Base-by-base conservation (phyloP, 2,329 filamentous ascomycete species). In the Phoma sp. region DNA sequence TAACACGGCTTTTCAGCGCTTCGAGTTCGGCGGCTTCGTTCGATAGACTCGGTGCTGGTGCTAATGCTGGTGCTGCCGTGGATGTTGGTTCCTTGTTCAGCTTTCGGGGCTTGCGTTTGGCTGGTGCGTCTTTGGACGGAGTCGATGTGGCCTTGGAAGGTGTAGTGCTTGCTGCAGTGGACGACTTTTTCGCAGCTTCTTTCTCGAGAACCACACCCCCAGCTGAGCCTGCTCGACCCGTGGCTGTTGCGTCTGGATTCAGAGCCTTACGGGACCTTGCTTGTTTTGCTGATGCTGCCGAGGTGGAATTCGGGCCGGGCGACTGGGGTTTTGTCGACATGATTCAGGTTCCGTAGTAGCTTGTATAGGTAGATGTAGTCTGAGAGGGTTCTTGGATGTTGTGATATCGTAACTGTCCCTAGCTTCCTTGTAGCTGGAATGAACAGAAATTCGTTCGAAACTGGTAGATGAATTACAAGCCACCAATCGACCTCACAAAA, bases 1-100 rank as follows among this genome's bases (percentile, higher is more conserved):
- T 60, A 10, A 75, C 70, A 24, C 73, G 69, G 1, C 65, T 67
- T 35, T 75, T 74, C 1, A 75, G 61, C 2, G 72, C 72, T 61
- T 74, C 71, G 15, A 75, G 63, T 37, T 75, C 73, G 29, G 53
- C 43, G 3, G 64, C 61, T 25, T 67, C 53, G 29, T 4, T 56
- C 17, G 19, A 49, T 0, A 9, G 32, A 2, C 25, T 50, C 12
- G 46, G 13, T 7, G 37, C 33, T 15, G 40, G 24, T 2, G 47
- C 24, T 44, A 51, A 51, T 15, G 40, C 25, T 4, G 47, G 25
- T 41, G 52, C 52, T n/a, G 64, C 41, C 1, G 61, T 43, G 5
- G 48, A 45, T 5, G 53, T 37, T 2, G 67, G 63, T 15, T 74
- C 71, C 55, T 67, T 70, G 51, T 72, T 74, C 13, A 75, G 50